Percentiles rank a stretch among this genome's conserved stretches.
phyloP scores from a whole-genome alignment of 2,329 filamentous ascomycete species.

The Trichophyton mentagrophytes region DNA sequence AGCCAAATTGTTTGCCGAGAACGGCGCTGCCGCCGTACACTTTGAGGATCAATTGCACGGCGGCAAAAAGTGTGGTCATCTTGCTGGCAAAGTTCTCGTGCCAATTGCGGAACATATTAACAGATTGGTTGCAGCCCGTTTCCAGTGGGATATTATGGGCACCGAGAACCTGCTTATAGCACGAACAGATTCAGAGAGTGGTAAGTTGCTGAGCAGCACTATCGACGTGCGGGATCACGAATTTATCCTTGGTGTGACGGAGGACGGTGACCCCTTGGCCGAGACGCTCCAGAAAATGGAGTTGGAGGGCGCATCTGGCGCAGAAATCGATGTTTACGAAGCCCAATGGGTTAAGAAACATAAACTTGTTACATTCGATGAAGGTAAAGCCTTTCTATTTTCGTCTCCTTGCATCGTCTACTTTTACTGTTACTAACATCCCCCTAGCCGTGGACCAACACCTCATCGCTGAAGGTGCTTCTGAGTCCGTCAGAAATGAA shows the following conservation, averaged over 20 bases:
- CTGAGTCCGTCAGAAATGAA: conserved; percentile 50
- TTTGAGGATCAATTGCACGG: conserved; percentile 97
- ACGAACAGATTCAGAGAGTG: conserved; percentile 88
- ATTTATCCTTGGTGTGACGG: conserved; percentile 79
- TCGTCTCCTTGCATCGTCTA: not conserved
- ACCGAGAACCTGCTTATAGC: conserved; percentile 90
- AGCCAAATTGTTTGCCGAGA: conserved; percentile 93
- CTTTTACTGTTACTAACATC: not conserved
- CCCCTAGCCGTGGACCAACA: conserved; percentile 57
- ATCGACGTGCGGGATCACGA: conserved; percentile 94
- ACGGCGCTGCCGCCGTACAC: conserved; percentile 88
- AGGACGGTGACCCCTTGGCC: conserved; percentile 66
- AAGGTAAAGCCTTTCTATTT: conserved; percentile 36
- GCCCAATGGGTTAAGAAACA: conserved; percentile 77
- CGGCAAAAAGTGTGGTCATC: conserved; percentile 94
- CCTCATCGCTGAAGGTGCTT: conserved; percentile 52
- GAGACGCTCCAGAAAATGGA: conserved; percentile 90
- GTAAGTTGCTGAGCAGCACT: conserved; percentile 75
- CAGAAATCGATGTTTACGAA: conserved; percentile 77
- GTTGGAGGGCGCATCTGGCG: conserved; percentile 56
- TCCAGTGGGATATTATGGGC: conserved; percentile 98
- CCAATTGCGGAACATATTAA: conserved; percentile 94
- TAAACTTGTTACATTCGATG: conserved; percentile 79
- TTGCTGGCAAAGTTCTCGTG: conserved; percentile 91
- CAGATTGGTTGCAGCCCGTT: conserved; percentile 76